Conservation (phyloP, 805 yeast species). For the Candida boleticola region DNA sequence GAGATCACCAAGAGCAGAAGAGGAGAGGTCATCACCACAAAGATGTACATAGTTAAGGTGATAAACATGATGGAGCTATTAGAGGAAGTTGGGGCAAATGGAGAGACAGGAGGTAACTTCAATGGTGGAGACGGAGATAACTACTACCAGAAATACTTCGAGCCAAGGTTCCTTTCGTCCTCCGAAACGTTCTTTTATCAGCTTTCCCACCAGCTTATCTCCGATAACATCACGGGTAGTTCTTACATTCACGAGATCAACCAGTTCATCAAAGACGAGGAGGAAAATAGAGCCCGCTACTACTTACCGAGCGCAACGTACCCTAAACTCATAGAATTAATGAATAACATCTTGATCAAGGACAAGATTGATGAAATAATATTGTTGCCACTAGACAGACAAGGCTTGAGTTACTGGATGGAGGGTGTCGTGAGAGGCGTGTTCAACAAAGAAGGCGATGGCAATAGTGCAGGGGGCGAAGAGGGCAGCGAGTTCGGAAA, state of each 20-base stretch:
- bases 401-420: conserved; percentile 62
- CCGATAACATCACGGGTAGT: conserved; percentile 44
- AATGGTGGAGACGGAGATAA: conserved; percentile 45
- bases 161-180: conserved; percentile 55
- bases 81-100: conserved; percentile 29
- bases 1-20: conserved; percentile 56
- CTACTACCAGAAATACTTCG: conserved; percentile 63
- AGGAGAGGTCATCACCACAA: conserved; percentile 54
- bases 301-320: conserved; percentile 54
- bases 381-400: conserved; percentile 40
- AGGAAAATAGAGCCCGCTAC: conserved; percentile 52
- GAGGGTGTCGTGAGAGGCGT: conserved; percentile 32
- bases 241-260: conserved; percentile 52
- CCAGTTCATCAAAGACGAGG: conserved; percentile 54
- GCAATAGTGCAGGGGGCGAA: neutral
- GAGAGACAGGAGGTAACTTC: conserved; percentile 9
- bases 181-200: conserved; percentile 55
- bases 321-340: conserved; percentile 52
- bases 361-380: conserved; percentile 57
- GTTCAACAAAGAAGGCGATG: neutral
- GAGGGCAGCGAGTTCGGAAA: neutral
- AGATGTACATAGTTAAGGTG: conserved; percentile 56
- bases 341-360: conserved; percentile 59
- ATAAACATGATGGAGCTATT: conserved; percentile 72
- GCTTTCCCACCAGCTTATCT: conserved; percentile 44